phyloP scores from a whole-genome alignment of 768 basidiomycete genomes.

The Fistulinella prunicolor region DNA sequence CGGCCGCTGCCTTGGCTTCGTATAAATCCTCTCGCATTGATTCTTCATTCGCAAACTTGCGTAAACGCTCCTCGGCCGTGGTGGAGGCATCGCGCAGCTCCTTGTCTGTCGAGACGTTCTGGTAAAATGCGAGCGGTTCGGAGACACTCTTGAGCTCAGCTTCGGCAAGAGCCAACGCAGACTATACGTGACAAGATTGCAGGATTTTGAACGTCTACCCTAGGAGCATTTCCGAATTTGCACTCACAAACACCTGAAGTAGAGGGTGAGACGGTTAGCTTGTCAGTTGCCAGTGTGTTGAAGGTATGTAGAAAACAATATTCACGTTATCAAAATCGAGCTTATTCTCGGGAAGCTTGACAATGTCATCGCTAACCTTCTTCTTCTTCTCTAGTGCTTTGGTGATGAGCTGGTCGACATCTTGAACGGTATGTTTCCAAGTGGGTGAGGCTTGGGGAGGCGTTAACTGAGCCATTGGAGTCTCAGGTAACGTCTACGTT shows the following conservation, averaged over 20 bases:
- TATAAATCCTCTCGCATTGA: conserved; percentile 82
- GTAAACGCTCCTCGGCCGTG: conserved; percentile 60
- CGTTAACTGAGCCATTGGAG: conserved; percentile 43
- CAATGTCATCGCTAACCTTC: conserved; percentile 55
- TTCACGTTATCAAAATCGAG: conserved; percentile 68
- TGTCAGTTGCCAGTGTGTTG: background rate
- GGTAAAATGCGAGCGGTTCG: conserved; percentile 72
- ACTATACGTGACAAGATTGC: conserved; percentile 33
- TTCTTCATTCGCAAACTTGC: conserved; percentile 68
- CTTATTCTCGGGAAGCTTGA: conserved; percentile 50
- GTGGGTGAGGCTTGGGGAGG: conserved; percentile 64
- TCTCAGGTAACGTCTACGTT: background rate
- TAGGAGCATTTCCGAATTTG: background rate
- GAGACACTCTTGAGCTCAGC: conserved; percentile 46
- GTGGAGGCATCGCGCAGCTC: conserved; percentile 77
- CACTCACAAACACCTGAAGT: conserved; percentile 69
- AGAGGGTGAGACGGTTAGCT: background rate
- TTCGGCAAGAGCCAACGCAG: conserved; percentile 59
- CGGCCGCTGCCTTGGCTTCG: conserved; percentile 62
- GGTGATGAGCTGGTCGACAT: conserved; percentile 55
- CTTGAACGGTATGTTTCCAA: conserved; percentile 66
- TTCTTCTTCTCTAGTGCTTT: conserved; percentile 57
- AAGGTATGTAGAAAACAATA: background rate
- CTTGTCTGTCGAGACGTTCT: conserved; percentile 72
- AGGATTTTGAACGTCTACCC: conserved; percentile 13